Base-by-base conservation (phyloP, 2,329 filamentous ascomycete species). In the Graphilbum sp. region DNA sequence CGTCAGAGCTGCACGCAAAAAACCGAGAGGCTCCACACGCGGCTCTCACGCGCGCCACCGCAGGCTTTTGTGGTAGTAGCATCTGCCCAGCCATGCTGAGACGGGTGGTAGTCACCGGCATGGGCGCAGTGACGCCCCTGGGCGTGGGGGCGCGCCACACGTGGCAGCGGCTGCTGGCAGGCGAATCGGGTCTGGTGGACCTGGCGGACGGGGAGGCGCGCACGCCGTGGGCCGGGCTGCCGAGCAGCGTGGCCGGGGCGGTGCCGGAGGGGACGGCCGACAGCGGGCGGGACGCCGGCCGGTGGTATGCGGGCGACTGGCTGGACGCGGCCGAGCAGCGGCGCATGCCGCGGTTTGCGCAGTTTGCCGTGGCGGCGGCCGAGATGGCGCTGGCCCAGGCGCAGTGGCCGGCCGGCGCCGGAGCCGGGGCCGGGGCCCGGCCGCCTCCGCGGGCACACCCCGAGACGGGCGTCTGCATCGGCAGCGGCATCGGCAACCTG, bases 401-500 rank as follows among this genome's bases (percentile, higher is more conserved):
- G 1, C 74, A 69, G 2, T 95, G 87, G 84, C 64, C 69, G 35
- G 0, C 23, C 9, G 10, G 13, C 9, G 35, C 61, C 60, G 5
- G 58, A 53, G 5, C 62, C 66, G 16, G 16, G 34, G 31, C 7
- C 6, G 16, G 32, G 18, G 18, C 11, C 12, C 23, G 7, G 7
- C 23, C 7, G 7, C 27, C 11, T 29, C 27, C 11, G 21, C 29
- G 29, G 29, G 29, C 13, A 7, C 29, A 31, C 13, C 21, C 93
- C 51, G 67, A 68, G 39, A 93, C 87, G 0, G 90, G 90, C 1
- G 82, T 98, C 2, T 94, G 88, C 51, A 67, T 98, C 31, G 90
- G 90, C 2, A 96, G 88, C 46, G 90, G 90, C 2, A 95, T 98
- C 49, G 90, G 90, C 15, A 95, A 90, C 50, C 68, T 98, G 30